Evolutionary conservation across 1,139 yeast genomes (phyloP).

Genomic region (Diutina scorzettiae): DNA sequence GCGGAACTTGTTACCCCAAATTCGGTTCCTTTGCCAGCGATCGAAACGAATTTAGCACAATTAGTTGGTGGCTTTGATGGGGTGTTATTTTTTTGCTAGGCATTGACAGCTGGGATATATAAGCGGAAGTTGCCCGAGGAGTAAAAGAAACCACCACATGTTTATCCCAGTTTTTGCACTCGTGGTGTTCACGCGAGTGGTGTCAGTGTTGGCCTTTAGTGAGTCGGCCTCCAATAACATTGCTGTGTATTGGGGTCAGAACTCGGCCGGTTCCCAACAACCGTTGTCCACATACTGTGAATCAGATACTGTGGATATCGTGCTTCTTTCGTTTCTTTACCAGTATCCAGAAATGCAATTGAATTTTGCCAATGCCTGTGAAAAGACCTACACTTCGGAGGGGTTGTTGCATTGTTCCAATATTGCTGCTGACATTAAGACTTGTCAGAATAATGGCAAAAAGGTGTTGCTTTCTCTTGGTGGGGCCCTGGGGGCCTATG

Average conservation of each 20-base stretch:
- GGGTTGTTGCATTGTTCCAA: constrained; percentile 50
- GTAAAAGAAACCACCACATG: no score
- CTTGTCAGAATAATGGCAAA: constrained; percentile 77
- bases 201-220: background rate
- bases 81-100: no score
- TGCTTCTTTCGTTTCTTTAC: constrained; percentile 58
- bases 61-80: no score
- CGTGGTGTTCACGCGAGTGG: background rate
- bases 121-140: no score
- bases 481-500: constrained; percentile 75
- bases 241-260: constrained; percentile 89
- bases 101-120: no score
- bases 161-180: background rate
- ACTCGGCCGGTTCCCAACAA: constrained; percentile 65
- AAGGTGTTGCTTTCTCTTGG: constrained; percentile 75
- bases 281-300: constrained; percentile 58
- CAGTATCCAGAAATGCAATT: constrained; percentile 43
- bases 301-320: constrained; percentile 56
- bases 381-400: constrained; percentile 31
- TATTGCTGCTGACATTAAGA: constrained; percentile 63
- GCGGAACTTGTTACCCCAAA: no score
- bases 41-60: no score
- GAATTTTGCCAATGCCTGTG: constrained; percentile 64
- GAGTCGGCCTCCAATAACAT: constrained; percentile 13
- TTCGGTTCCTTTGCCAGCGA: no score